Evolutionary conservation across 2,329 filamentous ascomycete species (phyloP).

Genomic region (Cladorrhinum sp.): DNA sequence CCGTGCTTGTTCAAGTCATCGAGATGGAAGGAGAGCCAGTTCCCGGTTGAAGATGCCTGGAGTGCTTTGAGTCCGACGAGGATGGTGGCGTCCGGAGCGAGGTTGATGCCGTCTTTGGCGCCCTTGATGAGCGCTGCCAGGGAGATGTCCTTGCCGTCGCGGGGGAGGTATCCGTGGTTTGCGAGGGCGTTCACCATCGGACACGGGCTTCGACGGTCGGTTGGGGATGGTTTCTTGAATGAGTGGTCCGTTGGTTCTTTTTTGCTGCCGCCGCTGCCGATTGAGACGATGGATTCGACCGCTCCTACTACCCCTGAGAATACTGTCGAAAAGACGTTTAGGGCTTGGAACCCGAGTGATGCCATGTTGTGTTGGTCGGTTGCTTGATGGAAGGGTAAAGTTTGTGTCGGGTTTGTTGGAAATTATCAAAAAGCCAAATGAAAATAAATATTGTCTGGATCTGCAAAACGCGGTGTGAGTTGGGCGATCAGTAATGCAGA

Average conservation of each 20-base stretch:
- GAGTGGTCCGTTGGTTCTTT: background rate
- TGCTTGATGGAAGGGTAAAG: too few species aligned
- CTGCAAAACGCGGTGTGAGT: too few species aligned
- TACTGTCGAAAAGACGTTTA: background rate
- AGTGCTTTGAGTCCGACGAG: conserved; percentile 20
- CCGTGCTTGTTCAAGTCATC: conserved; percentile 31
- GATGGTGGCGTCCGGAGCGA: conserved; percentile 13
- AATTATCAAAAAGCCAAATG: too few species aligned
- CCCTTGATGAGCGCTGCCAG: conserved; percentile 20
- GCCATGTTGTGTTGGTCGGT: background rate
- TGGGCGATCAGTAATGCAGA: too few species aligned
- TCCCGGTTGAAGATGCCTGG: conserved; percentile 31
- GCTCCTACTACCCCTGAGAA: background rate
- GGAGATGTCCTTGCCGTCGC: conserved; percentile 25
- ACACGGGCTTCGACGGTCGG: conserved; percentile 20
- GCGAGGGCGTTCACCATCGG: conserved; percentile 31
- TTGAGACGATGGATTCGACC: background rate
- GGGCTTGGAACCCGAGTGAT: background rate
- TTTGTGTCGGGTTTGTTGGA: too few species aligned
- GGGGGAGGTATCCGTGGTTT: conserved; percentile 30
- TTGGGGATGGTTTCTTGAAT: background rate
- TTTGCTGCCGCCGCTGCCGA: background rate
- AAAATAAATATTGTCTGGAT: too few species aligned
- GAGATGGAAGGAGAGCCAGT: conserved; percentile 30
- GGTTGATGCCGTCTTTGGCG: conserved; percentile 21